Evolutionary conservation across 352 stramenopile genomes (phyloP), one percentile per base, ranked within the genome.

Genomic region (Pythium oligandrum): DNA sequence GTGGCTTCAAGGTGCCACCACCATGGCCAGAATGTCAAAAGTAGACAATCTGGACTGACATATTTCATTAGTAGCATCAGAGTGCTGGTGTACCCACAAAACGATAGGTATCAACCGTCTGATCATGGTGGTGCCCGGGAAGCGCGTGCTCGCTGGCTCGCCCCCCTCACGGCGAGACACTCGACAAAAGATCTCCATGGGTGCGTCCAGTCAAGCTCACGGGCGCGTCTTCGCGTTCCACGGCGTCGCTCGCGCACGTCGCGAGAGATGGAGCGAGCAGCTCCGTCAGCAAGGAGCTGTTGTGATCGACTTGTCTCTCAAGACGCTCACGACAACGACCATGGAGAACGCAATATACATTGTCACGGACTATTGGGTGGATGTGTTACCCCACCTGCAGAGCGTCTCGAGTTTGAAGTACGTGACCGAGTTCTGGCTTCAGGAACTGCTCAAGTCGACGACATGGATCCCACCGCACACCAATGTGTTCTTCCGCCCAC

Each of bases 351-450:
- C 17, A 26, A 52, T 87, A 36, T 73, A 74, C 42, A 64, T 82
- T 45, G 37, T 87, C 33, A 83, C 68, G 2, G 70, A 71, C 57
- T 85, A 78, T 60, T 83, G 78, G 78, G 61, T 65, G 10, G 69
- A 82, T 32, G 54, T 50, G 8, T 30, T 61, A 11, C 47, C 32
- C 33, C 4, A 38, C 6, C 40, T 52, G 47, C 30, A 46, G 44
- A 17, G 59, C 9, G 17, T 55, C 39, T 4, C 44, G 17, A n/a
- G 34, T 4, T 12, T 52, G 11, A 32, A 48, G 10, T 55, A 31
- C 9, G 75, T 85, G 42, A 88, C 78, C n/a, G 57, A 64, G 45
- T 86, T 75, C 43, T 88, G 78, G 78, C 61, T 86, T 42, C 51
- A 53, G 2, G 75, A 86, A 46, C 70, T 71, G 58, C 48, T 81